Evolutionary conservation across 345 rosid genomes (phyloP), one percentile per base, ranked within the genome.

Genomic region (Ceriops tagal): DNA sequence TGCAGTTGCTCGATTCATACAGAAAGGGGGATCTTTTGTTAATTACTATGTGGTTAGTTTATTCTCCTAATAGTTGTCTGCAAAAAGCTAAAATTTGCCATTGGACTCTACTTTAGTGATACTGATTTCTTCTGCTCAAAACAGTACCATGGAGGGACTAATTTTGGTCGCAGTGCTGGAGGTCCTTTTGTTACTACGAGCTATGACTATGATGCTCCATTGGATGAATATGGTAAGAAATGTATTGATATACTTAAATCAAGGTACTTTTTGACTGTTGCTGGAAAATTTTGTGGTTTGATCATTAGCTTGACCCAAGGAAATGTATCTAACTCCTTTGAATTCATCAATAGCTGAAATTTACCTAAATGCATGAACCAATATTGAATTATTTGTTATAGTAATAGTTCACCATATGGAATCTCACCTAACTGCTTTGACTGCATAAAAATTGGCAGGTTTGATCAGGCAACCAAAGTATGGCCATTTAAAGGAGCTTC

Each of bases 81-180:
- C 21, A 18, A 4, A 7, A 13, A 8, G 9, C 39, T 9, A 1
- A 21, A n/a, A 51, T 7, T 49, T 56, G 11, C 11, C 35, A 4
- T 61, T 31, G 31, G 58, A 57, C 51, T 52, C 26, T 47, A 28
- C 20, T 61, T 47, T 58, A 21, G 35, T 49, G 31, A 35, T 58
- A 71, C 46, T 62, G 34, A 53, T 61, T 51, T 77, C 47, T 24
- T 34, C 32, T 69, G 56, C 74, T 63, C 19, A 53, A 67, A 84
- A 80, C 85, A 96, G 99, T 96, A 87, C 71, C 97, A 96, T 72
- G 99, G 99, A 78, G 99, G 99, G 66, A 96, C 99, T 67, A 96
- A 92, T 81, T 96, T 96, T 57, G 98, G 98, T 62, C 93, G 98
- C 74, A 85, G 92, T 70, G 98, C 99, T 52, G 99, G 98, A 68